Conservation (phyloP, 2,329 filamentous ascomycete species). For the Colletotrichum cuscutae region DNA sequence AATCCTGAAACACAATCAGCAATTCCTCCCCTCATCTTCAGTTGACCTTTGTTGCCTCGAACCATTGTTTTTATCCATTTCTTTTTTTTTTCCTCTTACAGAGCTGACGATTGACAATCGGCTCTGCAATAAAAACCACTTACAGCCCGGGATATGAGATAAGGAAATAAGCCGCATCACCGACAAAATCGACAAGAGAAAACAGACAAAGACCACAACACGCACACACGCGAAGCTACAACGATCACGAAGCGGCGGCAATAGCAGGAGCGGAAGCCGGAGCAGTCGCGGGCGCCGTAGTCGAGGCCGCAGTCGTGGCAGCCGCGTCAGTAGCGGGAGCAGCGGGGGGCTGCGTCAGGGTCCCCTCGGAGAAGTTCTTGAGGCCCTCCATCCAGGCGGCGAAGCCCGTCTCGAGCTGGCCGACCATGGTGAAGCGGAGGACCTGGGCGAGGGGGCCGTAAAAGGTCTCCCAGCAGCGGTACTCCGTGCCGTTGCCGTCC, state of each 20-base stretch:
- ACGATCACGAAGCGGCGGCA: constrained; percentile 22
- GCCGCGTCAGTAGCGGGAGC: neutral
- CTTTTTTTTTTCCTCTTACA: neutral
- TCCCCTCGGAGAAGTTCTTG: constrained; percentile 44
- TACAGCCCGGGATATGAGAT: neutral
- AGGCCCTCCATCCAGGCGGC: constrained; percentile 51
- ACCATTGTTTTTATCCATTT: neutral
- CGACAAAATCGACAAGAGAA: neutral
- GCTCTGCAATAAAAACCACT: neutral
- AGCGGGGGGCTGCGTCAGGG: neutral
- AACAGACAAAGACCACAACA: too few relatives aligned
- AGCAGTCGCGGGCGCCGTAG: neutral
- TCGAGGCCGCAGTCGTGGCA: neutral
- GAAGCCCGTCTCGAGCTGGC: constrained; percentile 46
- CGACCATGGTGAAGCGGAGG: constrained; percentile 46
- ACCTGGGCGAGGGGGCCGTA: constrained; percentile 49
- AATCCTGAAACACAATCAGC: neutral
- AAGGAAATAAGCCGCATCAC: neutral
- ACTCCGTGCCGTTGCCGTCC: constrained; percentile 47
- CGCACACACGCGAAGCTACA: constrained; percentile 2
- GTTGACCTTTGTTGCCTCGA: neutral
- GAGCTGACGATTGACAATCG: neutral
- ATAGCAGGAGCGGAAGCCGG: constrained; percentile 12
- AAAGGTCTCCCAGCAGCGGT: constrained; percentile 58
- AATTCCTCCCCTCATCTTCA: neutral